Base-by-base conservation (phyloP, 2,329 filamentous ascomycete species). In the Colletotrichum sp. region DNA sequence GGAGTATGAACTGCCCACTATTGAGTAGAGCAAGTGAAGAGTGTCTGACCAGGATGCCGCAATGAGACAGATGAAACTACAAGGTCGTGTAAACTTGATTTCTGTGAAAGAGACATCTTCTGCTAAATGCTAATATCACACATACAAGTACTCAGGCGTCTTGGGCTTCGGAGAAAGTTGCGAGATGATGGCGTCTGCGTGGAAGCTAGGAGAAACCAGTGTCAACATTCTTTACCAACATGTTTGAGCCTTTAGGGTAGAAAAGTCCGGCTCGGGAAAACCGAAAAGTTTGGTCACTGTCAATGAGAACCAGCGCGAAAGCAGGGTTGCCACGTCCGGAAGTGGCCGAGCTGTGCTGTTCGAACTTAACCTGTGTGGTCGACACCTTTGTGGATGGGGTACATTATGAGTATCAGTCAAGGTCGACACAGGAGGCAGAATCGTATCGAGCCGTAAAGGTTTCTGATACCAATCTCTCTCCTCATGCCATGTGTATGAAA, bases 401-500 rank as follows among this genome's bases (percentile, higher is more conserved):
- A 18, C 3, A 18, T n/a, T 9, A n/a, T 12, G 39, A n/a, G 18
- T 48, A n/a, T 12, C 18, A 7, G 39, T n/a, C 39, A n/a, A 48
- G 3, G 5, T n/a, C 3, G 0, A 43, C 16, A 39, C 36, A 18
- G 2, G 36, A 18, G 18, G 36, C 36, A n/a, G 36, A 43, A 0
- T 18, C 36, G 0, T 39, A 3, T 3, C 36, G 0, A 52, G 12
- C 43, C 43, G 10, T 1, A 12, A 2, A 52, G 43, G 43, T 52
- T 52, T 22, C n/a, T 52, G 43, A 3, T 52, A 52, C 22, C n/a
- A 13, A 52, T 3, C 43, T 25, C n/a, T 0, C 43, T 8, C n/a
- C 4, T 0, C n/a, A 10, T 6, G 10, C 8, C 10, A 8, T n/a
- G 12, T 52, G 12, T 0, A 8, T 8, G 43, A 10, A 13, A 25